Conservation (phyloP, 805 yeast genomes). For the Metschnikowia arizonensis region DNA sequence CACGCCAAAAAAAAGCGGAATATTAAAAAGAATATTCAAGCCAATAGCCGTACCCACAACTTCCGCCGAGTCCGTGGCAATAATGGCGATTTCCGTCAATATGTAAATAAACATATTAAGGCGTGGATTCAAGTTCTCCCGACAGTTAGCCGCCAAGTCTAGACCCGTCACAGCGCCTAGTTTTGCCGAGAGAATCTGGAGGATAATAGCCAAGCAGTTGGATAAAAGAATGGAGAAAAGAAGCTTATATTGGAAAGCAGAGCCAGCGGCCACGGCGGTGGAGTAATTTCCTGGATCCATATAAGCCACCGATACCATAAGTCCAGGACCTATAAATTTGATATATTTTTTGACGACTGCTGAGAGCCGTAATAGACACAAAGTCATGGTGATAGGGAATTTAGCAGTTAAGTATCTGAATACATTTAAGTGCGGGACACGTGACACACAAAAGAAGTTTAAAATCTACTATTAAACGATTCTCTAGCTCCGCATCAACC, state of each 20-base stretch:
- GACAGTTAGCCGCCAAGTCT: constrained; percentile 85
- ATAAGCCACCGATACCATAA: constrained; percentile 91
- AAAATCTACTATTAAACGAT: too few species aligned
- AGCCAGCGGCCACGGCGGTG: constrained; percentile 92
- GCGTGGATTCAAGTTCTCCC: constrained; percentile 62
- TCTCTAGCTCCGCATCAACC: too few species aligned
- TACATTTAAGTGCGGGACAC: too few species aligned
- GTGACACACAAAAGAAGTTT: too few species aligned
- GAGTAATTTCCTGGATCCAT: constrained; percentile 98
- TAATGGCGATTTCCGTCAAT: constrained; percentile 84
- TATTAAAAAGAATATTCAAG: constrained; percentile 70
- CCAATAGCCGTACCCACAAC: constrained; percentile 98
- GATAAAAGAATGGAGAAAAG: constrained; percentile 75
- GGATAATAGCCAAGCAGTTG: constrained; percentile 79
- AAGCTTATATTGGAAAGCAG: constrained; percentile 74
- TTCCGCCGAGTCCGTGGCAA: constrained; percentile 95
- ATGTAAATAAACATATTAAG: constrained; percentile 61
- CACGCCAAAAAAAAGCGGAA: constrained; percentile 84
- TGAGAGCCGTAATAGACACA: constrained; percentile 8
- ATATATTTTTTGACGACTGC: constrained; percentile 44
- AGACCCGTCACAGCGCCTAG: constrained; percentile 92
- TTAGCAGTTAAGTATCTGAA: too few species aligned
- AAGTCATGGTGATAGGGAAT: not conserved
- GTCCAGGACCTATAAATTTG: constrained; percentile 86
- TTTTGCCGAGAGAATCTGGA: constrained; percentile 81